Percentiles rank a stretch among this genome's conserved stretches.
Conservation (phyloP, 345 rosid genomes). For the Conringia planisiliqua region DNA sequence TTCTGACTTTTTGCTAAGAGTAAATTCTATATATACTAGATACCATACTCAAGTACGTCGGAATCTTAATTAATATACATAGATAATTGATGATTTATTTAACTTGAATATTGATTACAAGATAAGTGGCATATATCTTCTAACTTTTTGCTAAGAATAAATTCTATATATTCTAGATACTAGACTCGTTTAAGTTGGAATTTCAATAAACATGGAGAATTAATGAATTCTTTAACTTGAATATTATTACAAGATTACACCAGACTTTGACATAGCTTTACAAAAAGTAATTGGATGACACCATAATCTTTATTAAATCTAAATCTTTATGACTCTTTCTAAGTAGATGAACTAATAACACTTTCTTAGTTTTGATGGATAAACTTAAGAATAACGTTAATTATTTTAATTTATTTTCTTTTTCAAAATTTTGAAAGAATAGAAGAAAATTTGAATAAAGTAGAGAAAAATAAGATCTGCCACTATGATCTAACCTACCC, state of each 20-base stretch:
- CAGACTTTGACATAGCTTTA: no score
- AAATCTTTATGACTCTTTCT: no score
- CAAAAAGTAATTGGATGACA: no score
- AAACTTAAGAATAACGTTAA: background rate
- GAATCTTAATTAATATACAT: background rate
- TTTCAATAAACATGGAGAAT: background rate
- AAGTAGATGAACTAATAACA: no score
- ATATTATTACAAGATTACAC: background rate
- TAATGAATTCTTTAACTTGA: background rate
- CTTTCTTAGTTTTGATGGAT: background rate
- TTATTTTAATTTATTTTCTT: background rate
- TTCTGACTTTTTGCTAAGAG: background rate
- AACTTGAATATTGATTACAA: background rate
- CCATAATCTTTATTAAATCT: no score
- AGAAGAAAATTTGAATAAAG: background rate
- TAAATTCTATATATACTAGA: background rate
- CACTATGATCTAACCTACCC: slow-evolving; percentile 30
- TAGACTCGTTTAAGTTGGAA: background rate
- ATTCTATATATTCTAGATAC: background rate
- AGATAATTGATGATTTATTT: background rate
- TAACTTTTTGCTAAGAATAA: background rate
- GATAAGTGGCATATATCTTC: background rate
- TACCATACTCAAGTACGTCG: background rate
- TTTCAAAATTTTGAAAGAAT: background rate
- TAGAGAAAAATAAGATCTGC: slow-evolving; percentile 5